Evolutionary conservation across 768 basidiomycete genomes (phyloP), one percentile per base, ranked within the genome.

Genomic region (Serpula lacrymans): DNA sequence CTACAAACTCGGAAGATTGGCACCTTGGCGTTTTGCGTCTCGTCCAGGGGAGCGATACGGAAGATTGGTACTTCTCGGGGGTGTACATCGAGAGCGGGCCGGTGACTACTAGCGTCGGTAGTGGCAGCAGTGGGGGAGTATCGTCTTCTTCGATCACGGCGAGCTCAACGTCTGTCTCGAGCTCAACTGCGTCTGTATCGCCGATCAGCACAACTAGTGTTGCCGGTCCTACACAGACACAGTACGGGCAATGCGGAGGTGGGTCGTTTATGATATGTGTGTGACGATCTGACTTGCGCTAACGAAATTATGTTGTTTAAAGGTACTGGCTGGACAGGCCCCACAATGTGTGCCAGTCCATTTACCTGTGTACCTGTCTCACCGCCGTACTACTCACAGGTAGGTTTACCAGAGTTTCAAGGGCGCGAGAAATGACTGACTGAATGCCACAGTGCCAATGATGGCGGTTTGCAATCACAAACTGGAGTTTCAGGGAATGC

Each of bases 1-100:
- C 69, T 9, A 80, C 79, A 37, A 78, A 80, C 60, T 78, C 75
- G 14, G 73, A 62, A 23, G 78, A 79, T 57, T 82, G 68, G 65
- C 80, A 81, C 61, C 63, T 82, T 35, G 78, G 78, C 28, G 76
- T 80, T 18, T 71, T 81, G 25, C 74, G 77, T 43, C 61, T 82
- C 45, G 65, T 72, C 16, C 75, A 72, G 53, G 66, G 57, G 27
- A 54, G 66, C 32, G 55, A 58, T 23, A 56, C 69, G 8, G 78
- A 79, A 54, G 74, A 81, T 49, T 82, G 71, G 70, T 81, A 74
- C 59, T 64, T 77, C 64, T 61, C 72, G 40, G 76, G 78, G 24
- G 77, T 82, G 37, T 82, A 76, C 55, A 70, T 82, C 46, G 80
- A 82, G 59, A 64, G 50, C 28, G 77, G 75, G 0, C 67, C 76